Evolutionary conservation across 2,329 filamentous ascomycete genomes (phyloP).

Genomic region (Akanthomyces uredinophilus): DNA sequence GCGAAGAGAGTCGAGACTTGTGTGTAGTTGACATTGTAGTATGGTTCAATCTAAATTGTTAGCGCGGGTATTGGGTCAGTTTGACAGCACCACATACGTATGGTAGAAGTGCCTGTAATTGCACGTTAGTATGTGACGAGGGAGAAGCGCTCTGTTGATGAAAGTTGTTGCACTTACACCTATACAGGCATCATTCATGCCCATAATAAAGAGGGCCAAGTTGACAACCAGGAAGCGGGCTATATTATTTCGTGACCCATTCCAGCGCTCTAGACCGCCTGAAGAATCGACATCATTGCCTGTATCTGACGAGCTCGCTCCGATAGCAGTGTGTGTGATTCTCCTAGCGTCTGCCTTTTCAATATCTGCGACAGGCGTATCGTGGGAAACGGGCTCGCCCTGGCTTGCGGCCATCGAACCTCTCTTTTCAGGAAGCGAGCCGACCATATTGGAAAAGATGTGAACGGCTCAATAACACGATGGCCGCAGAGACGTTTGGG

Average conservation of each 20-base stretch:
- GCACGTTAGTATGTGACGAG: not conserved
- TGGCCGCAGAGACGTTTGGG: not conserved
- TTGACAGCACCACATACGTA: slow-evolving; percentile 33
- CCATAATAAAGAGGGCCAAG: slow-evolving; percentile 59
- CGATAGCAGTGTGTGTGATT: slow-evolving; percentile 8
- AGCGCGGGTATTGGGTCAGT: not conserved
- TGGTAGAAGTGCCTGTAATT: slow-evolving; percentile 40
- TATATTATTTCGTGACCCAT: slow-evolving; percentile 53
- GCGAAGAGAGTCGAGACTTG: slow-evolving; percentile 63
- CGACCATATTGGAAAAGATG: not conserved
- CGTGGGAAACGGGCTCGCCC: not conserved
- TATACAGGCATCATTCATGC: slow-evolving; percentile 62
- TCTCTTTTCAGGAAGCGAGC: not conserved
- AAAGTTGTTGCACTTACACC: slow-evolving; percentile 42
- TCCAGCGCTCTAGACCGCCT: slow-evolving; percentile 51
- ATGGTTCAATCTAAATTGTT: slow-evolving; percentile 46
- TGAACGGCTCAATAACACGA: not conserved
- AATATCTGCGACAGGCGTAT: not conserved
- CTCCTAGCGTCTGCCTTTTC: not conserved
- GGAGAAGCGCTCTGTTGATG: too few relatives aligned
- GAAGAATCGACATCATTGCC: slow-evolving; percentile 3
- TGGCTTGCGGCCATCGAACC: not conserved
- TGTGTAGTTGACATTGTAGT: slow-evolving; percentile 58
- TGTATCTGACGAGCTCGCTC: slow-evolving; percentile 2
- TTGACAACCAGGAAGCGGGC: slow-evolving; percentile 55